Evolutionary conservation across 176 grass and related monocot genomes (phyloP).

Genomic region (Microstegium vimineum): DNA sequence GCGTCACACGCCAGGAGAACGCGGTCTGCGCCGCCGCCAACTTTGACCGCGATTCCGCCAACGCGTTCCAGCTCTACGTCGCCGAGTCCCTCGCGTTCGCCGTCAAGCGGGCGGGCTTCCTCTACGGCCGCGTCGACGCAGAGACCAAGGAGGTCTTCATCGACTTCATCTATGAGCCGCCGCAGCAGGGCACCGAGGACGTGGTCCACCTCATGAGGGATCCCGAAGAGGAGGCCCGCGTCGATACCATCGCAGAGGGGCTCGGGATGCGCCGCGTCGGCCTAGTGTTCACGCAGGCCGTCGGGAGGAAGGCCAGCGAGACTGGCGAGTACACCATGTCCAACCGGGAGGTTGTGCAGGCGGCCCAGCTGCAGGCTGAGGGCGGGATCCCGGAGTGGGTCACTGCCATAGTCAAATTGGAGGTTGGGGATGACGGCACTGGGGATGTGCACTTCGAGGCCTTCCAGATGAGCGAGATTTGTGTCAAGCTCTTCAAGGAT

Average conservation of each 20-base stretch:
- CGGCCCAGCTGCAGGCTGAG: conserved; percentile 61
- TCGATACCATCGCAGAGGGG: conserved; percentile 66
- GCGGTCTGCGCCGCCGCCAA: conserved; percentile 71
- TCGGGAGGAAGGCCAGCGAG: conserved; percentile 67
- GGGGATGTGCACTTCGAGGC: conserved; percentile 92
- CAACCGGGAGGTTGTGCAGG: conserved; percentile 79
- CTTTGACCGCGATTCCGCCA: conserved; percentile 74
- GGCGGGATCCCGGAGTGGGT: conserved; percentile 74
- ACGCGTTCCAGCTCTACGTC: conserved; percentile 86
- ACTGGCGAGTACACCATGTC: conserved; percentile 91
- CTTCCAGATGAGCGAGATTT: conserved; percentile 96
- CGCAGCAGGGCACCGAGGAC: conserved; percentile 69
- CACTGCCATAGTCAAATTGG: conserved; percentile 79
- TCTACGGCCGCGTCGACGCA: conserved; percentile 60
- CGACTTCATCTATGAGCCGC: conserved; percentile 96
- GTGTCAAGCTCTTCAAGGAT: conserved; percentile 82
- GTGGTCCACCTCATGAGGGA: conserved; percentile 51
- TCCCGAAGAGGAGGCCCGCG: conserved; percentile 65
- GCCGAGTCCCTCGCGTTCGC: conserved; percentile 76
- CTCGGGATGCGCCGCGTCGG: conserved; percentile 81
- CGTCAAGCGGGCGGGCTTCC: conserved; percentile 79
- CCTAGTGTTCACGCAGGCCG: conserved; percentile 87
- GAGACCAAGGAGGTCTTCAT: conserved; percentile 53
- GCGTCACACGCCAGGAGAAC: conserved; percentile 81
- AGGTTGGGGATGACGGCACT: conserved; percentile 62